A percentile compares a stretch with the other conserved stretches of the same genome.
These are phyloP conservation scores for Auricularia sp. DNA, from an alignment of 768 basidiomycete species.

Conservation along the genomic window DNA sequence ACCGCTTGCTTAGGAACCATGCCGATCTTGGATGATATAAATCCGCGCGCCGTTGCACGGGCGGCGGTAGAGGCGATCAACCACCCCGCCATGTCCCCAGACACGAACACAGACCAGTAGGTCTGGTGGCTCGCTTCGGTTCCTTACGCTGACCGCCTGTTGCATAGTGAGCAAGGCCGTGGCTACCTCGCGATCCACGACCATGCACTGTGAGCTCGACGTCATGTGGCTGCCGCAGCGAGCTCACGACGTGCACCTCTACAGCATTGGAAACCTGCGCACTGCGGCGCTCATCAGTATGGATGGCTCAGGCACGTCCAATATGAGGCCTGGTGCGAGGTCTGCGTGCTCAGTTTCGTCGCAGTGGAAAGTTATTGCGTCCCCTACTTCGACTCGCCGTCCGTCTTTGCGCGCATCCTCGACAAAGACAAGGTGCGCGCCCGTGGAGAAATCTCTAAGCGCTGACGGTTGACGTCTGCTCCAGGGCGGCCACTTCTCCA, in stretches of 20 bases:
- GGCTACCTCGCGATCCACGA: slow-evolving; percentile 71
- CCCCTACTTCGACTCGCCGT: slow-evolving; percentile 89
- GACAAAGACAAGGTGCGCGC: slow-evolving; percentile 61
- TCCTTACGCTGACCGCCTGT: neutral
- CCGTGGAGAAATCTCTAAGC: slow-evolving; percentile 4
- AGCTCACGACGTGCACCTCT: slow-evolving; percentile 8
- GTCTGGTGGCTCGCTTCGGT: neutral
- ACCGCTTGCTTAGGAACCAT: neutral
- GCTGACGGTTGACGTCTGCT: neutral
- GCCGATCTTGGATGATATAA: neutral
- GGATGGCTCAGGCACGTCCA: slow-evolving; percentile 61
- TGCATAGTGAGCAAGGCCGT: slow-evolving; percentile 30
- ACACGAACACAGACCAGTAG: neutral
- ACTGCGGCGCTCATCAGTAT: slow-evolving; percentile 77
- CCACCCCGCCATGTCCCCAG: neutral
- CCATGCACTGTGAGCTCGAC: slow-evolving; percentile 56
- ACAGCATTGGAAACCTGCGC: slow-evolving; percentile 72
- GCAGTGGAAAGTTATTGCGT: slow-evolving; percentile 87
- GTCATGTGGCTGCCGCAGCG: neutral
- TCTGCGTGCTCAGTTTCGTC: neutral
- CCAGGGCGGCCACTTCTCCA: slow-evolving; percentile 84
- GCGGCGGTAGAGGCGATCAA: neutral
- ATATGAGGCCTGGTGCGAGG: neutral
- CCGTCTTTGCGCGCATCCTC: slow-evolving; percentile 80
- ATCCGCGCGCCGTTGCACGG: neutral